Evolutionary conservation across 352 stramenopile genomes (phyloP), one percentile per base, ranked within the genome.

Genomic region (Phytophthora sansomeana): DNA sequence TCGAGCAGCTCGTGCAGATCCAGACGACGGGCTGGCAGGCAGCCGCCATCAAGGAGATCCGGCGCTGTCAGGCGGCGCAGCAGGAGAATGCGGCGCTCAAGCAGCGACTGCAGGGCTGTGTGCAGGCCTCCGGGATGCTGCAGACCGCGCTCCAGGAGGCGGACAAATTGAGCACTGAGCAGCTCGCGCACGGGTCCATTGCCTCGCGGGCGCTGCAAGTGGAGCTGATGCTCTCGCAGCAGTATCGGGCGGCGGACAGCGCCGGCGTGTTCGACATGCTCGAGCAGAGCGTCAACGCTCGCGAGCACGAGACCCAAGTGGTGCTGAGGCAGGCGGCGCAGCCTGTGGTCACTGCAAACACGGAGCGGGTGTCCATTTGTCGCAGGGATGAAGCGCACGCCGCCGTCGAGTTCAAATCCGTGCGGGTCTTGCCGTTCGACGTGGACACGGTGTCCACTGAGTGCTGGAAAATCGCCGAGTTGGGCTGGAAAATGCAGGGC

Each of bases 61-160:
- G 49, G 11, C 49, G 36, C 3, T 63, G 49, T 19, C 50, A 64
- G 5, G 30, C 21, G 21, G 48, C 58, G 3, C 36, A 60, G 39
- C 30, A 59, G n/a, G 32, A 63, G 51, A 72, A 72, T 16, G 5
- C 28, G 4, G 58, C 63, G 43, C 49, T 72, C 28, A 72, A 68
- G 26, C n/a, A 52, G 3, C 32, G 42, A 21, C 32, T 72, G 19
- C 56, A 72, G 3, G 30, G 14, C 19, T 72, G 44, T 36, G 58
- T 68, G 3, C 58, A 72, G 30, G 42, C 53, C 32, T 63, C 58
- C 0, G 64, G 58, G 9, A 43, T 38, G 42, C 24, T 72, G 21
- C 58, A 68, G 52, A 64, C 46, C 9, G 50, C 49, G 24, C 46
- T 68, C 21, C 35, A 55, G n/a, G 32, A 50, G 13, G 64, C 64